Percentiles rank a stretch among this genome's conserved stretches.
Conservation (phyloP, 148 eudicot species). For the Silene latifolia region DNA sequence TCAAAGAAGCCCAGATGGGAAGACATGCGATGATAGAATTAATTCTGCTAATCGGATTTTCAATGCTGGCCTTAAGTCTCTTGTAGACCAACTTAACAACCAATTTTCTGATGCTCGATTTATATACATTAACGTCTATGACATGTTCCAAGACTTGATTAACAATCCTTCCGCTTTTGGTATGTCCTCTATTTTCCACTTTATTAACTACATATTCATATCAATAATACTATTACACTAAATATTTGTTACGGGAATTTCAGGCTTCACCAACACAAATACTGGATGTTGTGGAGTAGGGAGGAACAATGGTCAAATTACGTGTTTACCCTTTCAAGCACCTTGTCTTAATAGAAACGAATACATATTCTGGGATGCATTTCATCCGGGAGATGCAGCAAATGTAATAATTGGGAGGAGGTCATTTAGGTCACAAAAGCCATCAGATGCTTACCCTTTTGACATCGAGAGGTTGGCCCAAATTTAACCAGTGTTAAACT, state of each 20-base stretch:
- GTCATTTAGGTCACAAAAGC: slow-evolving; percentile 38
- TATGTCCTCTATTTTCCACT: slow-evolving; percentile 1
- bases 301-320: slow-evolving; percentile 81
- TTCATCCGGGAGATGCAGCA: slow-evolving; percentile 61
- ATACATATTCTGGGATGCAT: slow-evolving; percentile 69
- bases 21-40: slow-evolving; percentile 41
- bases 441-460: slow-evolving; percentile 52
- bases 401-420: slow-evolving; percentile 44
- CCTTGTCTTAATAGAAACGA: slow-evolving; percentile 51
- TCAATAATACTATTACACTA: neutral
- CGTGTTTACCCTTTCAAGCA: slow-evolving; percentile 58
- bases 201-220: no score
- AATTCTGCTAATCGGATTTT: slow-evolving; percentile 42
- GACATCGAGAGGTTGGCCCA: slow-evolving; percentile 48
- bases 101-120: slow-evolving; percentile 34
- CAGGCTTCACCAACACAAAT: slow-evolving; percentile 71
- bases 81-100: slow-evolving; percentile 39
- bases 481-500: slow-evolving; percentile 15
- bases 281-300: slow-evolving; percentile 91
- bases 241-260: neutral
- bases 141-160: slow-evolving; percentile 35
- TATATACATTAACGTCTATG: slow-evolving; percentile 44
- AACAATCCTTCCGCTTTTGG: slow-evolving; percentile 32
- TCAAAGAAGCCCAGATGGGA: slow-evolving; percentile 66
- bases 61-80: slow-evolving; percentile 34